Base-by-base conservation (phyloP, 2,329 filamentous ascomycete genomes). In the Cadophora gregata region DNA sequence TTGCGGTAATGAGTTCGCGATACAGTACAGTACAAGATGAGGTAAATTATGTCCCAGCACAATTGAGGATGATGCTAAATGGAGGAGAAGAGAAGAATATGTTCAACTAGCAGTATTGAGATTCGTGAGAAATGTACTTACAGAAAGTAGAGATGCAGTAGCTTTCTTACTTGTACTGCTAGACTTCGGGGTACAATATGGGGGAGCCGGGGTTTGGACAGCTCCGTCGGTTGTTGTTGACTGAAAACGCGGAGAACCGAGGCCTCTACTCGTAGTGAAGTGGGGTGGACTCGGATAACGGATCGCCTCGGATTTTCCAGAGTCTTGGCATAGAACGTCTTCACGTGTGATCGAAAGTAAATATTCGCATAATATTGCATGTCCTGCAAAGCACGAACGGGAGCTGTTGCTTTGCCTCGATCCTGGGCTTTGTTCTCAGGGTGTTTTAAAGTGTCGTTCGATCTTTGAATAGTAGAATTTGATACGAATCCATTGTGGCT, bases 191-290 rank as follows among this genome's bases (percentile, higher is more conserved):
- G 53, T 56, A 56, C 14, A 56, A 10, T 4, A 42, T 56, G 53
- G 53, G 24, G 53, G 31, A 36, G 16, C 19, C 9, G 53, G 29
- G 53, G 53, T 56, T 36, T 56, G 53, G 29, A 31, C 36, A n/a
- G 53, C 53, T 56, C 53, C 31, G 53, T 56, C 53, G 53, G 53
- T 36, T 56, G 53, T 56, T 56, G 53, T 21, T 56, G 21, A 33
- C 33, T 36, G 53, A 56, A n/a, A 36, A 56, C 53, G 53, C 31
- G 53, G 53, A 56, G 53, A 56, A 14, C 53, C 53, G 53, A 56
- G 53, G 53, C 31, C n/a, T n/a, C n/a, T n/a, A n/a, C n/a, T n/a
- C n/a, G n/a, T n/a, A n/a, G n/a, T n/a, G n/a, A n/a, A n/a, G n/a
- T n/a, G n/a, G n/a, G n/a, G n/a, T n/a, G n/a, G n/a, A n/a, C n/a